Evolutionary conservation across 345 rosid genomes (phyloP), one percentile per base, ranked within the genome.

Genomic region (Eucalyptus victrix): DNA sequence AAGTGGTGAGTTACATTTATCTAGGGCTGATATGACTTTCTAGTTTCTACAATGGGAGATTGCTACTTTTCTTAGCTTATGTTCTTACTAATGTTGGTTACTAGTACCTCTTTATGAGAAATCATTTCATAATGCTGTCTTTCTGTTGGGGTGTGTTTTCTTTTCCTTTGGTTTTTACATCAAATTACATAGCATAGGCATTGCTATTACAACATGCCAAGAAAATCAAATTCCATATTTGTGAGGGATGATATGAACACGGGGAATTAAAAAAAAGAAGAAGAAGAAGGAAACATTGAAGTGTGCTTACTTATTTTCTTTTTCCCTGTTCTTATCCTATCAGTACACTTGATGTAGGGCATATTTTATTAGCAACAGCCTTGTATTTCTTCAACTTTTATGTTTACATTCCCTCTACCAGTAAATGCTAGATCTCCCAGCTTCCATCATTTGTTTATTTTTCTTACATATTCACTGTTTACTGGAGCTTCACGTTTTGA

Each of bases 401-500:
- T 30, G 69, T 85, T 26, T 13, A n/a, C 76, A n/a, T 16, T 65
- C 76, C 76, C 76, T 65, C 37, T 62, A 23, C 32, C 9, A 32
- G 80, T 67, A 32, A 16, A 69, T 32, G 80, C 42, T 32, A 32
- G 42, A 69, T 17, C 83, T 37, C 44, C 50, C 5, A 67, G 42
- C 58, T 40, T 47, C 80, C 10, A n/a, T 28, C 42, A 47, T n/a
- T 87, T 44, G 53, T 53, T 60, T 30, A 21, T 49, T 42, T 62
- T 87, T 37, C 60, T 91, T 87, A 19, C 54, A 44, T 72, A 89
- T 91, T 94, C 96, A 95, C 95, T 95, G 95, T 37, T 90, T 92
- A 91, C 92, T 67, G 88, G 95, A 94, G 93, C 94, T 92, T 94
- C 95, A 91, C 90, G 93, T 18, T 40, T 80, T 44, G 89, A 89